Evolutionary conservation across 768 basidiomycete genomes (phyloP), one percentile per base, ranked within the genome.

Genomic region (Boletus barrowsii): DNA sequence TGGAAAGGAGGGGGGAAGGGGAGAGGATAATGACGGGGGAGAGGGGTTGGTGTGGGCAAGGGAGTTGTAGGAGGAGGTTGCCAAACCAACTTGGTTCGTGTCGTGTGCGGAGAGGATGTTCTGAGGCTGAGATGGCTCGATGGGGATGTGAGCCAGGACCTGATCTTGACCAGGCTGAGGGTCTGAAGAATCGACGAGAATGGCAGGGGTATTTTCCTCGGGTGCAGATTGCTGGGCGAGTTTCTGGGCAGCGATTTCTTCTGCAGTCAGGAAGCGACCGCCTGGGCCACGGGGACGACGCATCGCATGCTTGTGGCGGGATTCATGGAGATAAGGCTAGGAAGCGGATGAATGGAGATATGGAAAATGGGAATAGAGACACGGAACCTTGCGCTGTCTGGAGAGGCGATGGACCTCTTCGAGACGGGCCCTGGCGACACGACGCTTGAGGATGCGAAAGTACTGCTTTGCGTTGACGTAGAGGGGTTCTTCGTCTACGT

Each of bases 391-490:
- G 68, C 97, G 81, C 71, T 96, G 90, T 62, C 87, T 81, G 54
- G 93, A 94, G 58, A 99, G 82, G 59, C 93, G 81, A 62, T 97
- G 94, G 49, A 98, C 80, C 72, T 98, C 96, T 65, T 97, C 95
- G 49, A 98, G 79, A 46, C 97, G 81, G 4, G 93, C 91, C 42
- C 96, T 76, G 6, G 96, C 94, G 61, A 90, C 83, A 52, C 97
- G 82, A 58, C 97, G 82, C 77, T 98, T 98, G 72, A 99, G 83
- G 65, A 99, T 98, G 68, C 97, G 90, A 64, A 95, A 93, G 71
- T 98, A 99, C 74, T 99, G 97, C 69, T 99, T 99, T 55, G 97
- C 96, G 64, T 99, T 99, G 55, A 99, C 97, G 75, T 98, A 98
- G 62, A 99, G 86, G 26, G 97, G 96, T 70, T 99, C 96, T 59